phyloP scores from a whole-genome alignment of 805 yeast species.

The Lipomyces lipofer region DNA sequence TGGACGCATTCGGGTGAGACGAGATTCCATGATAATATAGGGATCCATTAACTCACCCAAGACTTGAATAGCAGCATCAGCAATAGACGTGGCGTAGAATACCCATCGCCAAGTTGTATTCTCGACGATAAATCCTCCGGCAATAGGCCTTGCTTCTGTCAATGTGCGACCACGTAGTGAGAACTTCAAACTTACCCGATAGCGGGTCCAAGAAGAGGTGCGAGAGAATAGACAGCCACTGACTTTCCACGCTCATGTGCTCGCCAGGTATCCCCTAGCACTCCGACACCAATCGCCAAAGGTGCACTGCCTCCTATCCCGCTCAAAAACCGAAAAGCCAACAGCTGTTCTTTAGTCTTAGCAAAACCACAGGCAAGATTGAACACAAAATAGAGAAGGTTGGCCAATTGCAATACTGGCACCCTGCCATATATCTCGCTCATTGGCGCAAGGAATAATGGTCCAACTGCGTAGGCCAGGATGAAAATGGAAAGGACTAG shows the following conservation, averaged over 20 bases:
- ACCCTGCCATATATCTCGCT: constrained; percentile 65
- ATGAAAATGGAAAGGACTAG: constrained; percentile 47
- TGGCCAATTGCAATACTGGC: constrained; percentile 56
- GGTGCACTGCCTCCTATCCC: constrained; percentile 78
- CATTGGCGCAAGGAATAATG: constrained; percentile 55
- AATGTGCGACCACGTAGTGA: background rate
- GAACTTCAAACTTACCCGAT: constrained; percentile 39
- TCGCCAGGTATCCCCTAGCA: constrained; percentile 72
- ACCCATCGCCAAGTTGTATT: constrained; percentile 64
- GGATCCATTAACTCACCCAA: constrained; percentile 30
- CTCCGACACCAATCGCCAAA: constrained; percentile 87
- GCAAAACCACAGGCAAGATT: constrained; percentile 29
- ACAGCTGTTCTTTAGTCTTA: constrained; percentile 56
- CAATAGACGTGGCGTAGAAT: constrained; percentile 63
- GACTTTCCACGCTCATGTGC: constrained; percentile 66
- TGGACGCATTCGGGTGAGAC: constrained; percentile 31
- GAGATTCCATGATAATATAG: background rate
- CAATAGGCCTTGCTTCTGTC: constrained; percentile 37
- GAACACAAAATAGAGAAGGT: constrained; percentile 29
- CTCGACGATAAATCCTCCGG: constrained; percentile 56
- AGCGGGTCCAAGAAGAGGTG: constrained; percentile 62
- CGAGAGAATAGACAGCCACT: constrained; percentile 67
- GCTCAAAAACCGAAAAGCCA: constrained; percentile 70
- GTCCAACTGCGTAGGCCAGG: constrained; percentile 59
- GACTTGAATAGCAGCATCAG: constrained; percentile 34